Base-by-base conservation (phyloP, 345 rosid species). In the Sisymbrium altissimum region DNA sequence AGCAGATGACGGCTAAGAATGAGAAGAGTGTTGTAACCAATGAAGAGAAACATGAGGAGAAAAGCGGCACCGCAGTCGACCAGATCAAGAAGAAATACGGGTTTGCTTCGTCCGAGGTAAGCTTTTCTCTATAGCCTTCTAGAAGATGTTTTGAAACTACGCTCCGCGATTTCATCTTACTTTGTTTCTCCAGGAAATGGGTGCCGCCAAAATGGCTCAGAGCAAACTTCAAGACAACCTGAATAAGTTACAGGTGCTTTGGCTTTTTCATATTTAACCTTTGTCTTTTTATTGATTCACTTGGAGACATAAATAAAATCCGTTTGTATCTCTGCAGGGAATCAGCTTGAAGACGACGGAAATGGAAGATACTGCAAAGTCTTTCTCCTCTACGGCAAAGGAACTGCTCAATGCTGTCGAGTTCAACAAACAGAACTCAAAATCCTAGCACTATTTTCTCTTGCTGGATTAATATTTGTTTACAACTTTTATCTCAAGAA, bases 21-120 rank as follows among this genome's bases (percentile, higher is more conserved):
- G 95, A 91, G 46, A 88, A 88, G 72, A 82, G 17, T 36, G 73
- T 68, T 64, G 66, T 59, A 30, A 71, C 60, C 62, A 86, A 83
- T 75, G 92, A 90, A 33, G 90, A 86, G 80, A 88, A 83, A 74
- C 86, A 76, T 35, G 81, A 84, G 64, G 89, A 86, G 67, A 87
- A 79, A 30, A 81, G 80, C 30, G 72, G 83, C 3, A 82, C 73
- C 54, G 50, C 89, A 17, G 87, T 94, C 4, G 92, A 91, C 63
- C 92, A 88, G 79, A 89, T 94, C 75, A 89, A 91, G 93, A 91
- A 85, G 85, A 91, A 81, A 83, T 94, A 94, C 5, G 97, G 97
- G 4, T 89, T 89, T 77, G 80, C 96, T 19, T 58, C 77, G 2
- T 78, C 95, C 2, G 81, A 82, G 39, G 97, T 91, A 81, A 85